Evolutionary conservation across 768 basidiomycete genomes (phyloP), one percentile per base, ranked within the genome.

Genomic region (Russula sp.): DNA sequence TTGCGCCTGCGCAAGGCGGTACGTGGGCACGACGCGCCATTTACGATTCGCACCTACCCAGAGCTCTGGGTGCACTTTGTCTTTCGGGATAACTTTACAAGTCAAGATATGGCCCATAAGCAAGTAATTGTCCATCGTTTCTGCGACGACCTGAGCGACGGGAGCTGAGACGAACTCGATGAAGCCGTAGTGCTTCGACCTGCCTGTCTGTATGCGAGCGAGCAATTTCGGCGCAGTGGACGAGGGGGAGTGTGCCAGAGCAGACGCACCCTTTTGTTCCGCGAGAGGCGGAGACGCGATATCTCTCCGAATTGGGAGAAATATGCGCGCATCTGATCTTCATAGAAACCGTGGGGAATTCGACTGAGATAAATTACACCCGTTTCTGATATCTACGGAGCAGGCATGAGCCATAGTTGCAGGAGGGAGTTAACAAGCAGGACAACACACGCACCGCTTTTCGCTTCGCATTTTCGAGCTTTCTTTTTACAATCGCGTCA

Each of bases 51-150:
- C 92, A n/a, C 97, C 96, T 11, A 95, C 78, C 97, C 97, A 99
- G 1, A 98, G 75, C 70, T 96, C 85, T 13, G 94, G 90, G 72
- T 98, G 96, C 1, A 98, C 84, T 63, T 95, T 74, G 29, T 95
- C 92, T 67, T 85, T 85, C 43, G 97, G 93, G 61, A 98, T 84
- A 55, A 94, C 73, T 74, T 91, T 89, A 78, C 96, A 98, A 47
- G 83, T 84, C 58, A 99, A 80, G 65, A 99, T 88, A 71, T 97
- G 96, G 7, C 96, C 95, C 81, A 89, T 83, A 65, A 99, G 79
- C 42, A 99, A 82, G 74, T 98, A 99, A 76, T 97, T 98, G 79
- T 99, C 86, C 97, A 98, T 98, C 48, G 96, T 98, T 70, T 98
- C 97, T 2, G 90, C 88, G 8, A 97, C 97, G 65, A 99, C 98